Percentiles rank a stretch among this genome's conserved stretches.
Conservation (phyloP, 73 alveolate species). For the Paramecium biaurelia region DNA sequence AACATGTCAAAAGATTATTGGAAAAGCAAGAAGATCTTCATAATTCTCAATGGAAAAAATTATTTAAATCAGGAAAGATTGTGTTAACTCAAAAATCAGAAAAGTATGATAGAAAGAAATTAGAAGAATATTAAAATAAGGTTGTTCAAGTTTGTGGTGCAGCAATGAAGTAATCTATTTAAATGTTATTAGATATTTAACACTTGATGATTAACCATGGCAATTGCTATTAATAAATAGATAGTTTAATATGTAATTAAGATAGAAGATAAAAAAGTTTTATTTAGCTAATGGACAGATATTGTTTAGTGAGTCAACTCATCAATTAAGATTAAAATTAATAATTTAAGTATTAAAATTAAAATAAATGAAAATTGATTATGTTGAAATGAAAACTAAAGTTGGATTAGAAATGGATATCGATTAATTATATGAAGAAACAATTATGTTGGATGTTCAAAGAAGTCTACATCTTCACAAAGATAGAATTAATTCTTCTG, state of each 20-base stretch:
- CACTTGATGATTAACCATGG: constrained; percentile 18
- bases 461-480: constrained; percentile 53
- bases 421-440: background rate
- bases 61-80: constrained; percentile 13
- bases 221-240: background rate
- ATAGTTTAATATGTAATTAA: background rate
- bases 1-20: constrained; percentile 39
- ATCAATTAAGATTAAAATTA: background rate
- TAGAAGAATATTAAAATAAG: background rate
- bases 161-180: background rate
- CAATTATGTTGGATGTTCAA: background rate
- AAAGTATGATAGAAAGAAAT: constrained; percentile 15
- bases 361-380: constrained; percentile 19
- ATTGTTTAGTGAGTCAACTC: background rate
- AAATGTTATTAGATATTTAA: background rate
- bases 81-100: constrained; percentile 10
- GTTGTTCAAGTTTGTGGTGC: background rate
- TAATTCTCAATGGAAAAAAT: constrained; percentile 45
- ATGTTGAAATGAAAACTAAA: constrained; percentile 32
- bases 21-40: constrained; percentile 57
- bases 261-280: background rate
- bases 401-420: constrained; percentile 23
- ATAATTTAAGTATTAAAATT: background rate
- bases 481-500: constrained; percentile 26
- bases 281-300: background rate